Conservation (phyloP, 2,329 filamentous ascomycete species). For the Tolypocladium tundrense region DNA sequence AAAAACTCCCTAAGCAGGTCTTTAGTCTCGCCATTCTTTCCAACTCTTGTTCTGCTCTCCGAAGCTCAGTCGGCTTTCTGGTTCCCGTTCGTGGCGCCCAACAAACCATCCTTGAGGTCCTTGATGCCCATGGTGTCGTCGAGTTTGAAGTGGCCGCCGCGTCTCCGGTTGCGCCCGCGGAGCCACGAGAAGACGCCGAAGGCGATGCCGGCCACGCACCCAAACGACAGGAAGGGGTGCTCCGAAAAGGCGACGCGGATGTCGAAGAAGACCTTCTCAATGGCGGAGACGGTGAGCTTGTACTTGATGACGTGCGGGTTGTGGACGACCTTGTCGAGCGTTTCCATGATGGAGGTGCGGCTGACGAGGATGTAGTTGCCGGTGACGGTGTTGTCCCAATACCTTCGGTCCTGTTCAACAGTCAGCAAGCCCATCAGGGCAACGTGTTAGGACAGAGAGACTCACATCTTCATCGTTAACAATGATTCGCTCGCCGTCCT, state of each 20-base stretch:
- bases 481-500: conserved; percentile 81
- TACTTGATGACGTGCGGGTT: conserved; percentile 61
- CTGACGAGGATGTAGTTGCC: conserved; percentile 85
- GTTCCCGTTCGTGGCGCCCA: conserved; percentile 36
- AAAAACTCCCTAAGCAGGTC: background rate
- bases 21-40: background rate
- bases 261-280: conserved; percentile 64
- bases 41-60: background rate
- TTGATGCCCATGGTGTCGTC: conserved; percentile 43
- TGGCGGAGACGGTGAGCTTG: conserved; percentile 64
- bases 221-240: conserved; percentile 48
- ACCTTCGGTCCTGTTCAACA: conserved; percentile 63
- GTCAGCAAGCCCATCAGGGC: background rate
- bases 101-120: conserved; percentile 54
- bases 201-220: conserved; percentile 46
- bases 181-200: conserved; percentile 43
- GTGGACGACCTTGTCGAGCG: conserved; percentile 59
- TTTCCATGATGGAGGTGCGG: conserved; percentile 84
- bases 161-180: conserved; percentile 43
- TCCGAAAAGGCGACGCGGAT: conserved; percentile 47
- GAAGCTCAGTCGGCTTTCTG: conserved; percentile 22
- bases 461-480: conserved; percentile 96
- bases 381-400: conserved; percentile 87
- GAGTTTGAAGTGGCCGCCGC: conserved; percentile 51
- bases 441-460: conserved; percentile 6